Evolutionary conservation across 495 filamentous ascomycete species (phyloP), one percentile per base, ranked within the genome.

Genomic region (Recurvomyces mirabilis): DNA sequence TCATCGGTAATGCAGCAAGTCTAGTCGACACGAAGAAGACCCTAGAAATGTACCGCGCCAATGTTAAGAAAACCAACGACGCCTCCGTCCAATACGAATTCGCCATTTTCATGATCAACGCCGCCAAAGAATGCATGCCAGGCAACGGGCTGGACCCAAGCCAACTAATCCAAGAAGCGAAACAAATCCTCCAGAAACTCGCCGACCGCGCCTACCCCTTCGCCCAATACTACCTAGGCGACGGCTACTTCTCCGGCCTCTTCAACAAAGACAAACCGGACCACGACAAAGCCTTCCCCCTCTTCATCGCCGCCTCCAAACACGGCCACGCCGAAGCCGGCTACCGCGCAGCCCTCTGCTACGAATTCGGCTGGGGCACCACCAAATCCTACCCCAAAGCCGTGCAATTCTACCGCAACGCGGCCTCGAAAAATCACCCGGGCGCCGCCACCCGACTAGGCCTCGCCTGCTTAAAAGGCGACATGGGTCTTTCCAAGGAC

Each of bases 291-390:
- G 87, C 89, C 1, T 96, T 95, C 55, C 77, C 83, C 0, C 76
- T 95, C 5, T 99, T 99, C 59, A 69, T 94, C 24, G 75, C 89
- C 1, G 93, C 93, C 11, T 87, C 84, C 60, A 99, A 96, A 66
- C 93, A 95, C 61, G 93, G 91, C 23, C 91, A 99, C 59, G 84
- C 93, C 22, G 91, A 99, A 65, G 87, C 93, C 21, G 89, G 79
- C 31, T 99, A 94, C 65, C 82, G 91, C 40, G 81, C 89, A 35
- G 91, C 82, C 3, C 67, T 99, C 26, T 96, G 89, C 68, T 95
- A 94, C 64, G 91, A 99, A 58, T 96, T 94, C 64, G 93, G 87
- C 49, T 96, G 93, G 91, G 91, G 91, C 17, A 87, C 80, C 45
- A 75, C 85, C 25, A 85, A 84, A 46, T 89, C 95, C 56, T 79